These are phyloP conservation scores for Fistulifera pelliculosa DNA, from an alignment of 108 stramenopile species.

Conservation along the genomic window DNA sequence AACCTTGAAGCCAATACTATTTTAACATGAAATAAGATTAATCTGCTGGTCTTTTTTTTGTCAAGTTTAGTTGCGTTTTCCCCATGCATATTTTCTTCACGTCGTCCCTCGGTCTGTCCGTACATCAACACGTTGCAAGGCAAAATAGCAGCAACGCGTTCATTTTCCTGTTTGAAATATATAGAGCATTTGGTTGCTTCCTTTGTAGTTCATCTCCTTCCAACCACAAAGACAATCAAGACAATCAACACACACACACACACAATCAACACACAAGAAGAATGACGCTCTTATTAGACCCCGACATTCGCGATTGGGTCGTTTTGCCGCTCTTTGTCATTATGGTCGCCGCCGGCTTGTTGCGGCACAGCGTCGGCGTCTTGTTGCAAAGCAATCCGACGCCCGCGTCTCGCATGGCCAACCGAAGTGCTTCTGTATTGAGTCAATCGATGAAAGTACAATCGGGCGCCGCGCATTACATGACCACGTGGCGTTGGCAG, in stretches of 20 bases:
- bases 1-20: too few relatives aligned
- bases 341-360: constrained; percentile 66
- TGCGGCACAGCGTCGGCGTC: constrained; percentile 46
- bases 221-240: too few relatives aligned
- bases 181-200: too few relatives aligned
- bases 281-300: constrained; percentile 46
- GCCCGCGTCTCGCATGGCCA: constrained; percentile 15
- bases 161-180: too few relatives aligned
- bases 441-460: constrained; percentile 24
- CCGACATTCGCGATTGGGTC: constrained; percentile 75
- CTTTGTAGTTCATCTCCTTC: too few relatives aligned
- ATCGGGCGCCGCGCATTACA: constrained; percentile 44
- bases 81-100: too few relatives aligned
- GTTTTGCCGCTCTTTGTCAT: constrained; percentile 75
- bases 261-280: not conserved
- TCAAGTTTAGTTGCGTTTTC: too few relatives aligned
- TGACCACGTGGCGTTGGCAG: constrained; percentile 36
- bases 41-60: too few relatives aligned
- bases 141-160: too few relatives aligned
- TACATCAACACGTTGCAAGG: too few relatives aligned
- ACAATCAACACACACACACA: not conserved
- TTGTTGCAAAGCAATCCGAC: constrained; percentile 45
- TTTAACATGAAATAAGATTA: too few relatives aligned
- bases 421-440: constrained; percentile 28
- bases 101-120: too few relatives aligned